phyloP scores from a whole-genome alignment of 257 asterid species.

The Przewalskia tangutica region DNA sequence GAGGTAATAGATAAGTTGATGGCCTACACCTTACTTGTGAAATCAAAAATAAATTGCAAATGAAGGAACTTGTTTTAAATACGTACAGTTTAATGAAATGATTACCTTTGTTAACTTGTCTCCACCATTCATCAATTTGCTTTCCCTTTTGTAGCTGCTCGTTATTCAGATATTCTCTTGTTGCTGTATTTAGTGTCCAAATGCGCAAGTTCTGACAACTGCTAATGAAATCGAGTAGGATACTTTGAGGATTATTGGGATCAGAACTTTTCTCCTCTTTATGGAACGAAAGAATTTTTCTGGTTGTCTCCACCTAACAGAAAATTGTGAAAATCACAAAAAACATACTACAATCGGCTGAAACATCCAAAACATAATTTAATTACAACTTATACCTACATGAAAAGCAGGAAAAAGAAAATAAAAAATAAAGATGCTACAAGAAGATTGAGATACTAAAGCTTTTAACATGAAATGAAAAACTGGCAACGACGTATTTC shows the following conservation, averaged over 20 bases:
- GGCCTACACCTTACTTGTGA: neutral
- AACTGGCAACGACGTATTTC: neutral
- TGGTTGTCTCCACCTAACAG: slow-evolving; percentile 87
- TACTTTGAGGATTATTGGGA: slow-evolving; percentile 81
- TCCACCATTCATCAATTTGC: slow-evolving; percentile 99
- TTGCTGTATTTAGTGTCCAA: slow-evolving; percentile 77
- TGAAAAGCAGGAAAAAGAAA: neutral
- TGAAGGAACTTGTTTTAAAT: neutral
- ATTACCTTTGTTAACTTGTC: slow-evolving; percentile 88
- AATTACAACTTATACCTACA: slow-evolving; percentile 10
- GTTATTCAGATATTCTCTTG: slow-evolving; percentile 82
- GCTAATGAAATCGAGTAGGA: slow-evolving; percentile 91
- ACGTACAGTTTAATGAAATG: neutral
- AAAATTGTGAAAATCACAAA: slow-evolving; percentile 6
- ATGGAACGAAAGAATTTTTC: slow-evolving; percentile 90
- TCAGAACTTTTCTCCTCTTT: slow-evolving; percentile 80
- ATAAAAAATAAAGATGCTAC: neutral
- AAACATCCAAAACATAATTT: neutral
- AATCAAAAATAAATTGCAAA: neutral
- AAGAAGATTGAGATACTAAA: neutral
- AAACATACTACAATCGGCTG: neutral
- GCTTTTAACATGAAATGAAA: slow-evolving; percentile 4
- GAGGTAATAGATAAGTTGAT: neutral
- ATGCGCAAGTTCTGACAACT: slow-evolving; percentile 97
- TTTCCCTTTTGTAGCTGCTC: slow-evolving; percentile 99